Conservation (phyloP, 257 asterid species). For the Lithospermum erythrorhizon region DNA sequence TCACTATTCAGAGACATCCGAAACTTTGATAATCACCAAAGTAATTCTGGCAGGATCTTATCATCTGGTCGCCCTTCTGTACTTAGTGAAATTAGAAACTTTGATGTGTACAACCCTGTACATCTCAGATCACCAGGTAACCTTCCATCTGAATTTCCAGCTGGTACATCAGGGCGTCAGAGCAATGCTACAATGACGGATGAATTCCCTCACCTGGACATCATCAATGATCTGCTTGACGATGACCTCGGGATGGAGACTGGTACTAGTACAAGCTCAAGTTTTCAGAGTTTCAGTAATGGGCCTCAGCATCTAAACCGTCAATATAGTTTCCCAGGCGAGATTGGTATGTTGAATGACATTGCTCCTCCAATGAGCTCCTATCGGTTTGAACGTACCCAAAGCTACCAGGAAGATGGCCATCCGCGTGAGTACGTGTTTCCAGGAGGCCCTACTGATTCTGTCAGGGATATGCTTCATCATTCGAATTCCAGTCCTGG, state of each 20-base stretch:
- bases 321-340: constrained; percentile 53
- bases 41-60: constrained; percentile 29
- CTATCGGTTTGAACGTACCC: constrained; percentile 45
- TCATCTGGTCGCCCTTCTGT: constrained; percentile 25
- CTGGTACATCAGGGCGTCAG: constrained; percentile 59
- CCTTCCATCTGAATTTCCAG: constrained; percentile 38
- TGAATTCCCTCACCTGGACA: constrained; percentile 53
- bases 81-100: constrained; percentile 29
- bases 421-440: constrained; percentile 33
- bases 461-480: constrained; percentile 36
- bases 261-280: constrained; percentile 16
- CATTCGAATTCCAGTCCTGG: constrained; percentile 22
- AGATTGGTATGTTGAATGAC: constrained; percentile 32
- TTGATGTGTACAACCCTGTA: constrained; percentile 27
- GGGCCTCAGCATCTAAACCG: constrained; percentile 45
- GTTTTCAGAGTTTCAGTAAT: constrained; percentile 38
- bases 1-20: constrained; percentile 27
- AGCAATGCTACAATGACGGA: constrained; percentile 21
- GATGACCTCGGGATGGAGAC: constrained; percentile 58
- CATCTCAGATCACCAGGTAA: constrained; percentile 41
- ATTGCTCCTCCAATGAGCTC: constrained; percentile 37
- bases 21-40: constrained; percentile 30
- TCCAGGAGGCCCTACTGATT: constrained; percentile 31
- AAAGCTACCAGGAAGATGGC: constrained; percentile 40
- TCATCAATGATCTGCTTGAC: constrained; percentile 76